These are phyloP conservation scores for Geotrichum restrictum DNA, from an alignment of 1,139 yeast genomes.

Conservation along the genomic window DNA sequence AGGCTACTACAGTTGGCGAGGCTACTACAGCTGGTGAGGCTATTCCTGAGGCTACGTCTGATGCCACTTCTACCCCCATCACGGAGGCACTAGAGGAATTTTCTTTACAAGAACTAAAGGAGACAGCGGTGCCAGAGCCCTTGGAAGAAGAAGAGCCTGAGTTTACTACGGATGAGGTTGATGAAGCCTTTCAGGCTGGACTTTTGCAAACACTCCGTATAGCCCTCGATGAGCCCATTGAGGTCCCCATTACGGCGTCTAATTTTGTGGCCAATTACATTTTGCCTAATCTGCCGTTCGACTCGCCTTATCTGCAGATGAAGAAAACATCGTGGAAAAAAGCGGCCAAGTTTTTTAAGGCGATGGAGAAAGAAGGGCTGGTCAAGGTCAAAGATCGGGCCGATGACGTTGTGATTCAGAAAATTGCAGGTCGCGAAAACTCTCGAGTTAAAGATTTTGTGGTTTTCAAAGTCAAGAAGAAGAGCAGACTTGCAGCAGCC, in stretches of 20 bases:
- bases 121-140: constrained; percentile 24
- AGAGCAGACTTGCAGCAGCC: constrained; percentile 10
- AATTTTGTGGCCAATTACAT: constrained; percentile 68
- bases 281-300: constrained; percentile 63
- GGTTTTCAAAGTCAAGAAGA: constrained; percentile 50
- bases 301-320: constrained; percentile 53
- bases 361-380: constrained; percentile 72
- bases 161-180: constrained; percentile 67
- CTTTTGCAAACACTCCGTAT: constrained; percentile 63
- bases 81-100: constrained; percentile 15
- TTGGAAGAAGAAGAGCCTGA: constrained; percentile 35
- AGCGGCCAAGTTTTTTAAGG: constrained; percentile 75
- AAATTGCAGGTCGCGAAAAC: constrained; percentile 49
- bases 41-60: constrained; percentile 10
- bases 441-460: constrained; percentile 56
- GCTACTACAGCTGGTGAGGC: constrained; percentile 14
- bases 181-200: constrained; percentile 66
- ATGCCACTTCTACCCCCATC: constrained; percentile 11
- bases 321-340: constrained; percentile 89
- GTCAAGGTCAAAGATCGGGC: constrained; percentile 69
- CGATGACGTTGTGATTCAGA: constrained; percentile 62
- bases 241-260: constrained; percentile 53
- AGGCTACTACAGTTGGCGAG: constrained; percentile 18
- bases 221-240: constrained; percentile 58
- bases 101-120: background rate